A percentile compares a stretch with the other conserved stretches of the same genome.
phyloP scores from a whole-genome alignment of 2,329 filamentous ascomycete species.

The Calcarisporium arbuscula region DNA sequence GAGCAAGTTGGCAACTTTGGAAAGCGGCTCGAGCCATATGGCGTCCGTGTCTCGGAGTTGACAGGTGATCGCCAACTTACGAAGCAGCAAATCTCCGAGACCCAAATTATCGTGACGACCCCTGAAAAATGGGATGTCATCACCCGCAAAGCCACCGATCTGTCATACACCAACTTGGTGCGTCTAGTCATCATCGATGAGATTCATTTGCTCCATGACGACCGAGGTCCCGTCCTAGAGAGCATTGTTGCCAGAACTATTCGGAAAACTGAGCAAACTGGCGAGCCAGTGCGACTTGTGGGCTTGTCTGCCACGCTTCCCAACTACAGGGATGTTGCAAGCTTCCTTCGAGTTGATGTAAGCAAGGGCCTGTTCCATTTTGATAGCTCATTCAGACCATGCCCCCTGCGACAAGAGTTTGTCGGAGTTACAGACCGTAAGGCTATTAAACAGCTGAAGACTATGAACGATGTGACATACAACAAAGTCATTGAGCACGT shows the following conservation, averaged over 20 bases:
- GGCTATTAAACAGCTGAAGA: slow-evolving; percentile 97
- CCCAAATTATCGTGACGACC: slow-evolving; percentile 95
- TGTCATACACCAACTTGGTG: slow-evolving; percentile 96
- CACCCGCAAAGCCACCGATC: slow-evolving; percentile 92
- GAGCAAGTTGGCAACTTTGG: slow-evolving; percentile 98
- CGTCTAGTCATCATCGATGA: slow-evolving; percentile 95
- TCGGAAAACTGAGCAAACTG: slow-evolving; percentile 86
- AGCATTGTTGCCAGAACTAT: slow-evolving; percentile 96
- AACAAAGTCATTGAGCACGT: slow-evolving; percentile 96
- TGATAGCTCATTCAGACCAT: slow-evolving; percentile 87
- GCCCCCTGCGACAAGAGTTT: slow-evolving; percentile 92
- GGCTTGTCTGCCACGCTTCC: slow-evolving; percentile 92
- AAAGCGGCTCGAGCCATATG: slow-evolving; percentile 81
- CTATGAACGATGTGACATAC: slow-evolving; percentile 99
- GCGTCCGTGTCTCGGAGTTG: slow-evolving; percentile 88
- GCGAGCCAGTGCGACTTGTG: slow-evolving; percentile 84
- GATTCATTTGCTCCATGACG: slow-evolving; percentile 95
- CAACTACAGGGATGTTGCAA: slow-evolving; percentile 94
- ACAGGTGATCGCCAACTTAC: slow-evolving; percentile 97
- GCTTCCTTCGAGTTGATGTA: slow-evolving; percentile 84
- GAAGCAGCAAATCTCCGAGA: slow-evolving; percentile 96
- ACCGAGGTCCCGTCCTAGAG: slow-evolving; percentile 91
- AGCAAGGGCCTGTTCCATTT: slow-evolving; percentile 91
- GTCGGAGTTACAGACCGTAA: slow-evolving; percentile 97
- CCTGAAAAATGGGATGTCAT: slow-evolving; percentile 99